Percentiles rank a stretch among this genome's conserved stretches.
Conservation (phyloP, 2,329 filamentous ascomycete genomes). For the Pseudogymnoascus sp. region DNA sequence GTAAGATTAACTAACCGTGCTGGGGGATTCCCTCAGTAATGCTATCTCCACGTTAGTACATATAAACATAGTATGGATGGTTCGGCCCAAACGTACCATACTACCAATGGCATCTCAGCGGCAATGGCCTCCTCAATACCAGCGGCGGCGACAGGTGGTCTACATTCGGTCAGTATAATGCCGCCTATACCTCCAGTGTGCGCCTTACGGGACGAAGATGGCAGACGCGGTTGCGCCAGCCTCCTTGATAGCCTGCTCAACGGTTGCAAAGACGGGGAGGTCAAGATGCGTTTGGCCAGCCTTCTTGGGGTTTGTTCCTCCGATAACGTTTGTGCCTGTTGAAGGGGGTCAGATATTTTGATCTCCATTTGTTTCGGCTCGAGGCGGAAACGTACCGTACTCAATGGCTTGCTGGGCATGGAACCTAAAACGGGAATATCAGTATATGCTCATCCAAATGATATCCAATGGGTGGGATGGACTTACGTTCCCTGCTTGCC, state of each 20-base stretch:
- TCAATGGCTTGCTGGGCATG: conserved; percentile 97
- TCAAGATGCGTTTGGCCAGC: conserved; percentile 83
- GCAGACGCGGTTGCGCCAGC: conserved; percentile 87
- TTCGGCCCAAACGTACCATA: conserved; percentile 52
- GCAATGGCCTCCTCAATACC: conserved; percentile 95
- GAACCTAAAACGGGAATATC: conserved; percentile 57
- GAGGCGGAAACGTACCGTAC: conserved; percentile 64
- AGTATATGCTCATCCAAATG: conserved; percentile 16
- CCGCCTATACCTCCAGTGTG: conserved; percentile 10
- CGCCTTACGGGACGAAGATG: conserved; percentile 82
- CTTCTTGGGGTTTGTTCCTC: conserved; percentile 99
- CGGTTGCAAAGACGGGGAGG: conserved; percentile 86
- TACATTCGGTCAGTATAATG: conserved; percentile 31
- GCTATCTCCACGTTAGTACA: conserved; percentile 28
- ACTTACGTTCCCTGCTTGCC: conserved; percentile 92
- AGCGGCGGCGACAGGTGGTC: conserved; percentile 81
- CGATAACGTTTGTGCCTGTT: conserved; percentile 89
- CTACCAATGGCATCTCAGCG: conserved; percentile 88
- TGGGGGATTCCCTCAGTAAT: conserved; percentile 98
- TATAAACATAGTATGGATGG: conserved; percentile 16
- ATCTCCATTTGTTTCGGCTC: neutral
- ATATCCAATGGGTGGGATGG: conserved; percentile 1
- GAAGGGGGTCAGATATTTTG: neutral
- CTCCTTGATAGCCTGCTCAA: conserved; percentile 80
- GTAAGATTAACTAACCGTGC: conserved; percentile 60